Evolutionary conservation across 2,329 filamentous ascomycete genomes (phyloP).

Genomic region (Chaetomiaceae sp.): DNA sequence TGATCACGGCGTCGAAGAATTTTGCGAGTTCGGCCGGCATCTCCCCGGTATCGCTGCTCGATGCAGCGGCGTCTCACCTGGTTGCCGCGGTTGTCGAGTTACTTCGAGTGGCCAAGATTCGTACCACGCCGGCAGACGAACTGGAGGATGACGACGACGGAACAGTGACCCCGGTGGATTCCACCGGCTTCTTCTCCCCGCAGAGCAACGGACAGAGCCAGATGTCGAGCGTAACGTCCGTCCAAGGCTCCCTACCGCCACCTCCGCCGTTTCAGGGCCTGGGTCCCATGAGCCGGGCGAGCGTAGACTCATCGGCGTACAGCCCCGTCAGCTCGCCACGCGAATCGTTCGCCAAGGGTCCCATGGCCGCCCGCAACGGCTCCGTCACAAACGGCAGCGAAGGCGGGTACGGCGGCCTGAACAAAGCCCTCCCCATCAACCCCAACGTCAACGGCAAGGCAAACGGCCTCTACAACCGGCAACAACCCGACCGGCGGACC

Average conservation of each 20-base stretch:
- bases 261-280: conserved; percentile 57
- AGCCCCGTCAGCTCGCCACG: conserved; percentile 68
- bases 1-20: conserved; percentile 93
- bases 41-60: conserved; percentile 86
- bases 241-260: conserved; percentile 43
- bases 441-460: conserved; percentile 39
- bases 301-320: conserved; percentile 68
- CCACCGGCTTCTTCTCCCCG: conserved; percentile 64
- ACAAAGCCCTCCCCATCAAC: conserved; percentile 34
- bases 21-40: conserved; percentile 78
- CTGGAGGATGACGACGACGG: conserved; percentile 74
- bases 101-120: conserved; percentile 77
- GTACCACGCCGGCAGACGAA: conserved; percentile 68
- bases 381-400: conserved; percentile 34
- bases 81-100: conserved; percentile 83
- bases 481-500: conserved; percentile 38
- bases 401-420: conserved; percentile 34
- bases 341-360: conserved; percentile 44
- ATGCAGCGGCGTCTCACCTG: conserved; percentile 88
- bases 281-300: conserved; percentile 49
- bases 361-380: conserved; percentile 21
- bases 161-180: conserved; percentile 60
- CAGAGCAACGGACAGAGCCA: conserved; percentile 40
- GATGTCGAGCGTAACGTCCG: conserved; percentile 30
- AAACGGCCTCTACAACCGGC: conserved; percentile 35